Base-by-base conservation (phyloP, 164 flowering plant species). In the Pachysandra terminalis region DNA sequence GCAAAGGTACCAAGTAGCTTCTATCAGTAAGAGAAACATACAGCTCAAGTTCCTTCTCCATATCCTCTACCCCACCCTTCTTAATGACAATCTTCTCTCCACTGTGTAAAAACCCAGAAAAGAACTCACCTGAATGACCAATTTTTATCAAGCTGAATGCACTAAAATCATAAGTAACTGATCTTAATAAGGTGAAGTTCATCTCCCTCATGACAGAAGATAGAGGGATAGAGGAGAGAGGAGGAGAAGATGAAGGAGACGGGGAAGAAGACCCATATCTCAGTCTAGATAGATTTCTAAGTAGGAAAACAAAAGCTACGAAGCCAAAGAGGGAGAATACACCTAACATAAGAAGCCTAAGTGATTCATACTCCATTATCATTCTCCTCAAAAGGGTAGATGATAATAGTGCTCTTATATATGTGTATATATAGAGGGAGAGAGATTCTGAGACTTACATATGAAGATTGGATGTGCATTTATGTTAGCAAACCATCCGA, bases 121-220 rank as follows among this genome's bases (percentile, higher is more conserved):
- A 63, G 35, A 63, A 63, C 28, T 63, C 66, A 25, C 66, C 66
- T 8, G 66, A 63, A 26, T 63, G 66, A 28, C 66, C 66, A 19
- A 48, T 19, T 16, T 49, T 63, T 15, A 63, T 63, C 35, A 63
- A 48, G 55, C 56, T 63, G 12, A 25, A 63, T 28, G 56, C 16
- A 25, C 56, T 25, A 25, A 63, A 63, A 16, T 63, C 55, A 17
- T 49, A 14, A 51, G 66, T 63, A 51, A 54, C 35, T 2, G 66
- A 45, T 19, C 37, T 49, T 17, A 63, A 49, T 16, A 45, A 45
- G 27, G 27, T 16, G 21, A 63, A 45, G 56, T 10, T 63, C 27
- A 63, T 45, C 4, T 8, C 55, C 56, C 66, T 48, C 19, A 45
- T 63, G 27, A 48, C 55, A 16, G 35, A 48, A 24, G 56, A 49